Conservation (phyloP, 2,329 filamentous ascomycete genomes). For the Cyanodermella asteris region DNA sequence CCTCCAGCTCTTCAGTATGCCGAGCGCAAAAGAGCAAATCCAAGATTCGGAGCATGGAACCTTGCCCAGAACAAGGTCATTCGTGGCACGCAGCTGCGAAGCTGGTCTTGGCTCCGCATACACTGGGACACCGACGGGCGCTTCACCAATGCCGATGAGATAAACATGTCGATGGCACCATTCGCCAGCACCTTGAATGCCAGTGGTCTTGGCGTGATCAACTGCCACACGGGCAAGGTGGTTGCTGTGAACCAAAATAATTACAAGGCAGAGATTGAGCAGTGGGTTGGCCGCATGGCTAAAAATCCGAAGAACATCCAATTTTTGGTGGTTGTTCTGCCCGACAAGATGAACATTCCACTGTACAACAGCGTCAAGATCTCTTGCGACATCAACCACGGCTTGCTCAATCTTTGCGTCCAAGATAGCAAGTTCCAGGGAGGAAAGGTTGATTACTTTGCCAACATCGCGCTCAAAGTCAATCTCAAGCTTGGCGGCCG, state of each 20-base stretch:
- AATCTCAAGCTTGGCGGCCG: constrained; percentile 9
- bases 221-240: too few species aligned
- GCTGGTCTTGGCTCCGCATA: constrained; percentile 1
- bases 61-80: constrained; percentile 1
- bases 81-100: background rate
- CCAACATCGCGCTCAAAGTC: constrained; percentile 9
- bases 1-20: constrained; percentile 5
- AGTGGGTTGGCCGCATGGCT: too few species aligned
- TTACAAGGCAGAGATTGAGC: too few species aligned
- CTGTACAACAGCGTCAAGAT: constrained; percentile 9
- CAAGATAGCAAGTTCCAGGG: too few species aligned
- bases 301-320: background rate
- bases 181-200: too few species aligned
- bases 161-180: too few species aligned
- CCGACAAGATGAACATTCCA: constrained; percentile 5
- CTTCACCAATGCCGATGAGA: too few species aligned
- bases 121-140: too few species aligned
- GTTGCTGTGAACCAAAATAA: too few species aligned
- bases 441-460: constrained; percentile 5
- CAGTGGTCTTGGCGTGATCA: too few species aligned
- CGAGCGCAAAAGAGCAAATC: background rate
- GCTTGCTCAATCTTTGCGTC: constrained; percentile 8
- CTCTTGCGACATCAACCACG: constrained; percentile 7
- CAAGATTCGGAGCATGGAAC: constrained; percentile 6
- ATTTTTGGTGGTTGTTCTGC: constrained; percentile 8